Evolutionary conservation across 768 basidiomycete species (phyloP), one percentile per base, ranked within the genome.

Genomic region (Leccinellum albellum): DNA sequence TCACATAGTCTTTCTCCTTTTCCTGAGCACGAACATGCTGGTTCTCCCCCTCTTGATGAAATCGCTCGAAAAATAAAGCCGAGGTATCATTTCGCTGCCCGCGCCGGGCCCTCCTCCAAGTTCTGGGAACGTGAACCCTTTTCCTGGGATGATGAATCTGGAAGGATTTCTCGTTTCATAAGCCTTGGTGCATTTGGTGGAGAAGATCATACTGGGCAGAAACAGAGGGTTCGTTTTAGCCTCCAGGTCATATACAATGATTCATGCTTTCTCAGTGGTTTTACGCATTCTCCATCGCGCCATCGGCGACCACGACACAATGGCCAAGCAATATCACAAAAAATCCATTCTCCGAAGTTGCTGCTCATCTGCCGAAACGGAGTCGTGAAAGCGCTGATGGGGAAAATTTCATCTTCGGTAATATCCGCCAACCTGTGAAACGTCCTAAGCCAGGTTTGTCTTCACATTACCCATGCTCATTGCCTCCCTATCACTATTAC

Each of bases 91-190:
- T 91, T 98, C 67, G 82, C 88, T 21, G 81, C 82, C 50, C 78
- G 78, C 9, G 84, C 82, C 14, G 84, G 85, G 0, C 73, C 78
- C n/a, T 81, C 82, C 14, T 79, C 89, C 0, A 81, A 79, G 53
- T 99, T 97, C 70, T 98, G 95, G 94, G 97, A 99, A 70, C 78
- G 95, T 52, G 94, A 98, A 57, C 95, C 97, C 1, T 96, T 87
- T 68, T 70, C 82, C 4, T 98, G 94, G 94, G 82, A 84, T 44
- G 86, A 86, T 33, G 85, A 87, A 51, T 75, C 76, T 26, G 81
- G 78, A 20, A 81, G 91, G 31, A 74, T 89, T 40, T 84, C 87
- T 29, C 79, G 73, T 37, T 95, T 96, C 61, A 80, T 99, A 45
- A 87, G 89, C 58, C 77, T 99, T 8, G 97, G 94, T 33, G 79